Evolutionary conservation across 768 basidiomycete genomes (phyloP).

Genomic region (Tulasnella sp.): DNA sequence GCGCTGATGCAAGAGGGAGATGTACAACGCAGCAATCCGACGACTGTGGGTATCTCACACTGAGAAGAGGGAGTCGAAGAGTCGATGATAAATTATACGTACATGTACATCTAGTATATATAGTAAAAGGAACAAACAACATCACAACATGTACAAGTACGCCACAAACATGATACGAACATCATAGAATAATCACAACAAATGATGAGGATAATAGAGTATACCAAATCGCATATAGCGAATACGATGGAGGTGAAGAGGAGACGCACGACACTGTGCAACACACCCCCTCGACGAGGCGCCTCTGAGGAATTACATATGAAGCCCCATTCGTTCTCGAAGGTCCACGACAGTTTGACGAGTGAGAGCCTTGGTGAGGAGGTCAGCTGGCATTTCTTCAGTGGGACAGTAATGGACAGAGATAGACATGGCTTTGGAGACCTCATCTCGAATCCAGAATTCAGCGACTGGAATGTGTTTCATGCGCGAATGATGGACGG

Average conservation of each 20-base stretch:
- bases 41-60: too few relatives aligned
- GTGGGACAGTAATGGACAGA: constrained; percentile 1
- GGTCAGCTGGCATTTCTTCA: constrained; percentile 12
- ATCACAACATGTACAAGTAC: neutral
- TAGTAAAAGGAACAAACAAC: too few relatives aligned
- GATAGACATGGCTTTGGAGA: neutral
- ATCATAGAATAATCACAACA: neutral
- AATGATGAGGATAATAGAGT: neutral
- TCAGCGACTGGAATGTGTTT: neutral
- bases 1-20: too few relatives aligned
- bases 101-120: too few relatives aligned
- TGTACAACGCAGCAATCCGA: too few relatives aligned
- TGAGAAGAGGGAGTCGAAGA: too few relatives aligned
- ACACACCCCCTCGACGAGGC: neutral
- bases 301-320: neutral
- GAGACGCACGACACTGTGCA: neutral
- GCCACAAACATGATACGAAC: neutral
- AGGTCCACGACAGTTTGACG: neutral
- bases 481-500: neutral
- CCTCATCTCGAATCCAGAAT: constrained; percentile 9
- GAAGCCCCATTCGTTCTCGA: neutral
- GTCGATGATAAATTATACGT: too few relatives aligned
- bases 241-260: neutral
- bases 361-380: constrained; percentile 15
- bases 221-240: neutral